Evolutionary conservation across 2,329 filamentous ascomycete species (phyloP).

Genomic region (Scleromitrula shiraiana): DNA sequence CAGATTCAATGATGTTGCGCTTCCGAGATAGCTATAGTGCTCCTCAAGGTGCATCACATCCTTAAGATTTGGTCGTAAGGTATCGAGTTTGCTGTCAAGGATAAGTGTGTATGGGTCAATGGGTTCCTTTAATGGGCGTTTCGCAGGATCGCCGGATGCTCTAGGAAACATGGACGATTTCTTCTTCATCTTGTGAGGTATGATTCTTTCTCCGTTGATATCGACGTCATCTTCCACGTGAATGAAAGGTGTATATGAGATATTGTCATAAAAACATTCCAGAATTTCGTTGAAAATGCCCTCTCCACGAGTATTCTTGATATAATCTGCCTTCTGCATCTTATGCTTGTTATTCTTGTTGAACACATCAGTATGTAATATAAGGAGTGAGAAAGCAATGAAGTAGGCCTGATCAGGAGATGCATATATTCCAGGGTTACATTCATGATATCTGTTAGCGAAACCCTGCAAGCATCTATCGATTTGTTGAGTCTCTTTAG

Average conservation of each 20-base stretch:
- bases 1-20: slow-evolving; percentile 66
- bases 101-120: slow-evolving; percentile 95
- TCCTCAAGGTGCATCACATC: slow-evolving; percentile 93
- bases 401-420: slow-evolving; percentile 95
- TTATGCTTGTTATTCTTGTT: slow-evolving; percentile 99
- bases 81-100: slow-evolving; percentile 78
- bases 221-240: slow-evolving; percentile 90
- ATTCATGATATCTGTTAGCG: slow-evolving; percentile 94
- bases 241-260: slow-evolving; percentile 96
- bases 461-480: slow-evolving; percentile 91
- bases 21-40: slow-evolving; percentile 80
- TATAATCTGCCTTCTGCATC: slow-evolving; percentile 92
- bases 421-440: slow-evolving; percentile 91
- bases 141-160: slow-evolving; percentile 53
- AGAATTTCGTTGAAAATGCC: slow-evolving; percentile 90
- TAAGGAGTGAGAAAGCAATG: slow-evolving; percentile 91
- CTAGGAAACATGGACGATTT: slow-evolving; percentile 57
- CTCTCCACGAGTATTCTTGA: slow-evolving; percentile 89
- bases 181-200: slow-evolving; percentile 64
- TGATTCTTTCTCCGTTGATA: slow-evolving; percentile 64
- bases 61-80: slow-evolving; percentile 74
- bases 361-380: slow-evolving; percentile 97
- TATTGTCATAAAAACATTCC: slow-evolving; percentile 97
- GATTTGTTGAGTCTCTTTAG: slow-evolving; percentile 96
- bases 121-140: slow-evolving; percentile 66